These are phyloP conservation scores for Aspergillus haitiensis DNA, from an alignment of 495 filamentous ascomycete species.

Conservation along the genomic window DNA sequence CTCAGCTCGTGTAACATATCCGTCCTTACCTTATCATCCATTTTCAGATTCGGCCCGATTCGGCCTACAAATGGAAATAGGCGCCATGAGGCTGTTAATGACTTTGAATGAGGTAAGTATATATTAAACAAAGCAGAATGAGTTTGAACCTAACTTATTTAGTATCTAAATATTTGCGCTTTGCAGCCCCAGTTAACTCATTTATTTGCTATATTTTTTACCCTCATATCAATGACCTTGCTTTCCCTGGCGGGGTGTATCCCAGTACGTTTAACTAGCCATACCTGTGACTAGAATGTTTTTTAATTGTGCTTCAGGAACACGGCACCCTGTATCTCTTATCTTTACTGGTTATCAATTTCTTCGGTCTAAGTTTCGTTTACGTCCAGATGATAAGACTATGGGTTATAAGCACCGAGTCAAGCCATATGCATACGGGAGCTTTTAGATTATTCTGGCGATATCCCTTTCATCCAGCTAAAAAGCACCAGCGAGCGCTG, in stretches of 20 bases:
- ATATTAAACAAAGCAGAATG: not conserved
- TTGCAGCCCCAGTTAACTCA: not conserved
- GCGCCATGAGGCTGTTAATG: not conserved
- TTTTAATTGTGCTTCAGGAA: not conserved
- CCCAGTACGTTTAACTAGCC: not conserved
- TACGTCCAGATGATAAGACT: not conserved
- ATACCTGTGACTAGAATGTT: not conserved
- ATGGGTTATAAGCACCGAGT: not conserved
- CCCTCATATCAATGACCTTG: not conserved
- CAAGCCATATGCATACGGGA: not conserved
- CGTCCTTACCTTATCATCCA: not conserved
- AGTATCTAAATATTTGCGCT: conserved; percentile 2
- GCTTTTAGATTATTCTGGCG: not conserved
- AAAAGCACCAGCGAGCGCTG: not conserved
- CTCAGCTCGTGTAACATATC: conserved; percentile 1
- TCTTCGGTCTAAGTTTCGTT: not conserved
- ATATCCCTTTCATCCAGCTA: not conserved
- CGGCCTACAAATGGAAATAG: not conserved
- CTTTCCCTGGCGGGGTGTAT: not conserved
- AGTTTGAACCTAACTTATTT: not conserved
- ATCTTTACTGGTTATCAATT: not conserved
- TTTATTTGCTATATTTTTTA: not conserved
- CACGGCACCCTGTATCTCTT: not conserved
- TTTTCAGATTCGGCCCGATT: conserved; percentile 1
- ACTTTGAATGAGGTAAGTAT: conserved; percentile 5